These are phyloP conservation scores for Colletotrichum brevisporum DNA, from an alignment of 2,329 filamentous ascomycete genomes.

Conservation along the genomic window DNA sequence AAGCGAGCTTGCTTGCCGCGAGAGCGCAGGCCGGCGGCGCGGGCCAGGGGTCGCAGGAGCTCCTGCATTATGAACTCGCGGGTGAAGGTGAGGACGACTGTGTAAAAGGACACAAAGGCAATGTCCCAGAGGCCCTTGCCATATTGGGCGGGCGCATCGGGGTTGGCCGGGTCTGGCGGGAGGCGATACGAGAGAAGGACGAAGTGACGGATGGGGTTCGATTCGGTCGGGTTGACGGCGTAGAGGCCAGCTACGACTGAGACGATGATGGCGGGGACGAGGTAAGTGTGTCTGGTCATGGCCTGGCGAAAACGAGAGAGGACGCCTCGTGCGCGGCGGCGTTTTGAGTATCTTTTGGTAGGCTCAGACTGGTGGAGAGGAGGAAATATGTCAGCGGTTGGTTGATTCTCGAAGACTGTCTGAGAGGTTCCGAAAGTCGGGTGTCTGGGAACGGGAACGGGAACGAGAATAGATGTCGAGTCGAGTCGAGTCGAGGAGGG, in stretches of 20 bases:
- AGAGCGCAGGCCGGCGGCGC: slow-evolving; percentile 76
- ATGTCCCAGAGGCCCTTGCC: slow-evolving; percentile 91
- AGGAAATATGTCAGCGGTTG: slow-evolving; percentile 15
- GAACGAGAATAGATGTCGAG: not conserved
- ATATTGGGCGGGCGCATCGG: slow-evolving; percentile 74
- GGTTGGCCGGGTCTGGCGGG: slow-evolving; percentile 60
- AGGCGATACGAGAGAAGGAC: slow-evolving; percentile 93
- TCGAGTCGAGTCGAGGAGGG: not conserved
- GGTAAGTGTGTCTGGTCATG: slow-evolving; percentile 73
- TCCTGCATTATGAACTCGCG: slow-evolving; percentile 98
- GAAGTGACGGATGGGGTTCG: slow-evolving; percentile 84
- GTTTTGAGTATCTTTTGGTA: slow-evolving; percentile 64
- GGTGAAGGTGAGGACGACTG: slow-evolving; percentile 89
- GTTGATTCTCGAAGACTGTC: not conserved
- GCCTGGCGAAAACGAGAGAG: slow-evolving; percentile 64
- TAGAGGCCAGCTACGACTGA: slow-evolving; percentile 76
- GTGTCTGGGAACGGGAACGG: not conserved
- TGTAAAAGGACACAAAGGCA: slow-evolving; percentile 91
- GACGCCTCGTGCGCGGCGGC: slow-evolving; percentile 68
- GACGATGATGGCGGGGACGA: slow-evolving; percentile 78
- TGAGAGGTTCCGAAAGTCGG: not conserved
- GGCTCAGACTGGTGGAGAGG: slow-evolving; percentile 20
- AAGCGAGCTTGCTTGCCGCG: slow-evolving; percentile 88
- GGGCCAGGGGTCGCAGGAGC: slow-evolving; percentile 82
- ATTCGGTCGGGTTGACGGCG: slow-evolving; percentile 79